Conservation (phyloP, 164 flowering plant species). For the Akebia trifoliata region DNA sequence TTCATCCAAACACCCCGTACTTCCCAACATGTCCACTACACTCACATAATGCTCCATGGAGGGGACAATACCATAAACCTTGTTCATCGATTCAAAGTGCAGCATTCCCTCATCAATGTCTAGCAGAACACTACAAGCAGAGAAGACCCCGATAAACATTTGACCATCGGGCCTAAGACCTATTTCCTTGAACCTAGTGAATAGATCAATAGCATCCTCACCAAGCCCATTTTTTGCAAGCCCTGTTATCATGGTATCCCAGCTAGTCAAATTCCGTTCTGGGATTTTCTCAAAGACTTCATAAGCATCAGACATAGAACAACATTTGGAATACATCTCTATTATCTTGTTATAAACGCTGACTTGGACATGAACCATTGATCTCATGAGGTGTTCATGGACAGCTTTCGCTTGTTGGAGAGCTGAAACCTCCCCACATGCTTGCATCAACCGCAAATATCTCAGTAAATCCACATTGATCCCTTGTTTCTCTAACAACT, state of each 20-base stretch:
- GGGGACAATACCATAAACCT: slow-evolving; percentile 49
- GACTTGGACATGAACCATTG: slow-evolving; percentile 24
- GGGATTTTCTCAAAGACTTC: slow-evolving; percentile 52
- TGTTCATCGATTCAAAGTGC: slow-evolving; percentile 67
- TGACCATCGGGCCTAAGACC: slow-evolving; percentile 65
- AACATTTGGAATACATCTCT: slow-evolving; percentile 66
- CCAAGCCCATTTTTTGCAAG: slow-evolving; percentile 58
- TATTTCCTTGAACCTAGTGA: slow-evolving; percentile 42
- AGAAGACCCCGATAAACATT: slow-evolving; percentile 57
- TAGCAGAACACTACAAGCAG: slow-evolving; percentile 50
- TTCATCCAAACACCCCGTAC: slow-evolving; percentile 55
- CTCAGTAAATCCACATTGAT: slow-evolving; percentile 39
- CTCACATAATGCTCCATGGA: slow-evolving; percentile 63
- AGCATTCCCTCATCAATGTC: slow-evolving; percentile 66
- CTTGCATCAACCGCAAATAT: slow-evolving; percentile 40
- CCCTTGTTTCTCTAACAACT: slow-evolving; percentile 32
- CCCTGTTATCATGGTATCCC: slow-evolving; percentile 73
- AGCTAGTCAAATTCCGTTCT: slow-evolving; percentile 50
- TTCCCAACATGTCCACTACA: slow-evolving; percentile 67
- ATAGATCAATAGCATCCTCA: slow-evolving; percentile 69
- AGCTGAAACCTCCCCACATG: slow-evolving; percentile 54
- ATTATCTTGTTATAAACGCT: slow-evolving; percentile 47
- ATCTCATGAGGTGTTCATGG: slow-evolving; percentile 40
- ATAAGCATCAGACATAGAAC: slow-evolving; percentile 54
- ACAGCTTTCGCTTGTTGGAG: slow-evolving; percentile 55